Evolutionary conservation across 2,329 filamentous ascomycete genomes (phyloP), one percentile per base, ranked within the genome.

Genomic region (Penicillium palitans): DNA sequence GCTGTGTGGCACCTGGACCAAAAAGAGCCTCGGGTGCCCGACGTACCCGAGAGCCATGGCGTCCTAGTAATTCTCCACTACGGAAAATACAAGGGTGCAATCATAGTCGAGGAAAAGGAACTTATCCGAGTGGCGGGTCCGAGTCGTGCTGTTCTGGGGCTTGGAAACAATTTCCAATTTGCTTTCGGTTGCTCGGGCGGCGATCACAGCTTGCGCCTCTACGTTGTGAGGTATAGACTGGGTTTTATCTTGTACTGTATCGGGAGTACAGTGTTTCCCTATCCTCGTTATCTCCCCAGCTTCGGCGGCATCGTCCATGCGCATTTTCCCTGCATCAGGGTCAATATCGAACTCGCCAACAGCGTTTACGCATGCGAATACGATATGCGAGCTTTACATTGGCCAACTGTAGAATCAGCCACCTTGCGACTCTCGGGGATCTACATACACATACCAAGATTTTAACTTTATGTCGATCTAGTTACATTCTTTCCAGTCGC

Each of bases 341-440:
- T 35, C 27, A 19, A 42, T 33, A 21, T 42, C 45, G 31, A 53
- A 33, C 42, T 55, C 52, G 51, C 62, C 58, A 61, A 58, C 53
- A 29, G 40, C 59, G 59, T 58, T 55, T 61, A 55, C 57, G 17
- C 47, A 57, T 42, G 42, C 56, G 37, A 27, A 46, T 58, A 31
- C 47, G 31, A 52, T 31, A 57, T 55, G 50, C 60, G 55, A 42
- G 51, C 47, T 57, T 50, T 57, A 35, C 46, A 39, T 52, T 52
- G 52, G 56, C 13, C 25, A 46, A 58, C 33, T 45, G 52, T 61
- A 58, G 57, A 55, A 53, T 31, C 53, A 42, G 49, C 50, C 37
- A 48, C 41, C 25, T 27, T 29, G 27, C 21, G 10, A 42, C n/a
- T 39, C 29, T 48, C 13, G 24, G 10, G 24, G 50, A 57, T 57